Evolutionary conservation across 1,284 basidiomycete genomes (phyloP).

Genomic region (Trametes sp.): DNA sequence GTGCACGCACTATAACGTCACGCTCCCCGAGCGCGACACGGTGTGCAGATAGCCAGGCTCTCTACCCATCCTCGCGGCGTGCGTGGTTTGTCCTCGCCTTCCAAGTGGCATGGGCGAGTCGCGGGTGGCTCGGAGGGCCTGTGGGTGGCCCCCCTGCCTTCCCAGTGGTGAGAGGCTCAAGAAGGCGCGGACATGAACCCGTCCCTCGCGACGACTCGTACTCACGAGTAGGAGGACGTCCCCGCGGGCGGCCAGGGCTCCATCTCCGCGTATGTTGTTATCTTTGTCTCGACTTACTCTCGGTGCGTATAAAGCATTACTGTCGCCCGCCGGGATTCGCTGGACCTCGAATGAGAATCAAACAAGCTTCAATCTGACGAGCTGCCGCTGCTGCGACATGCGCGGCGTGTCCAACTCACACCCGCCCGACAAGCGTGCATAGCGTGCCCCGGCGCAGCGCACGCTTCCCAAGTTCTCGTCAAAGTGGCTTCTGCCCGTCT

Average conservation of each 20-base stretch:
- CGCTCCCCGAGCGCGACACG: not conserved
- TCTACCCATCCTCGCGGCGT: too few relatives aligned
- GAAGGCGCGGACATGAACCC: slow-evolving; percentile 16
- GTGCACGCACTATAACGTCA: not conserved
- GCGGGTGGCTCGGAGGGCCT: too few relatives aligned
- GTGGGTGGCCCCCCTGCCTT: too few relatives aligned
- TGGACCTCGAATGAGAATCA: not conserved
- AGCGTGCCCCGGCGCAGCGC: slow-evolving; percentile 7
- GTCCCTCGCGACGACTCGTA: slow-evolving; percentile 3
- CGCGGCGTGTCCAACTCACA: not conserved
- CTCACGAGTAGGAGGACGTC: not conserved
- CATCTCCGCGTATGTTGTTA: slow-evolving; percentile 3
- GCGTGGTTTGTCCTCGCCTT: not conserved
- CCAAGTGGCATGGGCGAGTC: not conserved
- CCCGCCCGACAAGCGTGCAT: slow-evolving; percentile 12
- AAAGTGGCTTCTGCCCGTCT: not conserved
- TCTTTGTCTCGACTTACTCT: not conserved
- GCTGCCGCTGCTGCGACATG: not conserved
- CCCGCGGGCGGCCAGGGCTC: not conserved
- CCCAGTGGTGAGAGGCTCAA: too few relatives aligned
- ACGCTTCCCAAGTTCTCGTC: not conserved
- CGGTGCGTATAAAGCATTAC: too few relatives aligned
- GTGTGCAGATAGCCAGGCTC: not conserved
- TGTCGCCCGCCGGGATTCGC: too few relatives aligned
- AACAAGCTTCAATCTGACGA: not conserved